Percentiles rank a stretch among this genome's conserved stretches.
phyloP scores from a whole-genome alignment of 306 rosid species.

The Trifolium repens region DNA sequence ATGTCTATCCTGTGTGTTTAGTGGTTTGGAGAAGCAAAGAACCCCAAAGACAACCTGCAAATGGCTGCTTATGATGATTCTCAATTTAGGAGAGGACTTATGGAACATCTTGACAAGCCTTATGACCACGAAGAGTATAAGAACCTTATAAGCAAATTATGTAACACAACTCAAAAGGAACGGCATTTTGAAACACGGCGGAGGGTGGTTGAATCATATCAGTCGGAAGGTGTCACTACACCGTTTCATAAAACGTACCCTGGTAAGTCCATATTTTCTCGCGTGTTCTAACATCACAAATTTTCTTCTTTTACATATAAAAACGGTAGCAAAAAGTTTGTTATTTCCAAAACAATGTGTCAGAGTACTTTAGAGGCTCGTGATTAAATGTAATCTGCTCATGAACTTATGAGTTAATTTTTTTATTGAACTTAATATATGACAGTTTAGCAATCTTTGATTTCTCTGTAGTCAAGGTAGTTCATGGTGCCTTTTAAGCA shows the following conservation, averaged over 20 bases:
- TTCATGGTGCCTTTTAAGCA: no score
- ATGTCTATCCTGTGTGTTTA: slow-evolving; percentile 23
- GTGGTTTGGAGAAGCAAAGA: slow-evolving; percentile 45
- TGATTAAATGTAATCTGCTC: no score
- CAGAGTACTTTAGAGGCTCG: no score
- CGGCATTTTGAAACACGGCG: slow-evolving; percentile 48
- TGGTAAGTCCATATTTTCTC: slow-evolving; percentile 60
- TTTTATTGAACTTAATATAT: no score
- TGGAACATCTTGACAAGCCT: slow-evolving; percentile 63
- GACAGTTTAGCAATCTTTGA: no score
- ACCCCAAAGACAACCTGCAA: slow-evolving; percentile 33
- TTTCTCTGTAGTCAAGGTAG: no score
- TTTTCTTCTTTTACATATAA: background rate
- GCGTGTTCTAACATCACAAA: background rate
- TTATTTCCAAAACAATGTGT: no score
- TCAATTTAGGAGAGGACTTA: slow-evolving; percentile 59
- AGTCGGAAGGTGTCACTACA: slow-evolving; percentile 25
- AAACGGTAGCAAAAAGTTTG: background rate
- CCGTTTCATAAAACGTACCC: slow-evolving; percentile 57
- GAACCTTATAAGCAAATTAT: slow-evolving; percentile 19
- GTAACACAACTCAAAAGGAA: slow-evolving; percentile 19
- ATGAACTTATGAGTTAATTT: no score
- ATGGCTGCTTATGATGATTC: slow-evolving; percentile 18
- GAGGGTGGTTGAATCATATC: slow-evolving; percentile 41
- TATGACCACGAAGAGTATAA: slow-evolving; percentile 52